phyloP scores from a whole-genome alignment of 495 filamentous ascomycete species.

The Xylaria intraflava region DNA sequence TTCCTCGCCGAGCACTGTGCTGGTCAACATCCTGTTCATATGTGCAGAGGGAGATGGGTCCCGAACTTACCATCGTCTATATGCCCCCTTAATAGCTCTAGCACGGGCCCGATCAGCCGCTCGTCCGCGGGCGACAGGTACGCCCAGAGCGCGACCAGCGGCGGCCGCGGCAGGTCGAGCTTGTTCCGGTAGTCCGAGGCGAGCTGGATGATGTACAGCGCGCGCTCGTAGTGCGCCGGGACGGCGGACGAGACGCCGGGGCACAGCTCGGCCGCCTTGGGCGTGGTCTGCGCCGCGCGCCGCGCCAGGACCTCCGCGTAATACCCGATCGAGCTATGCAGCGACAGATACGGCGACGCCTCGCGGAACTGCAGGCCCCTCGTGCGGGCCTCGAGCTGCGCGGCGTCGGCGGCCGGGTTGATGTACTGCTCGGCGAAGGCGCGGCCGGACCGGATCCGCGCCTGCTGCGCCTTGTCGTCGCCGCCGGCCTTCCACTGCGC shows the following conservation, averaged over 20 bases:
- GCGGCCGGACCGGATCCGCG: background rate
- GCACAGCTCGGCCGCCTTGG: background rate
- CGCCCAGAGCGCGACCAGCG: too few relatives aligned
- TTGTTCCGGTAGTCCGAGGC: too few relatives aligned
- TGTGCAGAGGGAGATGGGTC: too few relatives aligned
- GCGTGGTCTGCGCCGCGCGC: background rate
- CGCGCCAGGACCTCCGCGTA: background rate
- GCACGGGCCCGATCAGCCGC: too few relatives aligned
- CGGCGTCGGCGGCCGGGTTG: background rate
- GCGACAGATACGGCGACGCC: background rate
- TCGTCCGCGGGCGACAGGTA: too few relatives aligned
- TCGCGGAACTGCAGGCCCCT: background rate
- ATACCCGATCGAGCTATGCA: background rate
- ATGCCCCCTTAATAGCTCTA: too few relatives aligned
- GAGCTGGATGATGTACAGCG: background rate
- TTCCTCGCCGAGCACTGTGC: too few relatives aligned
- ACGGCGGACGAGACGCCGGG: background rate
- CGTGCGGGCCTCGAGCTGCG: background rate
- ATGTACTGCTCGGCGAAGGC: background rate
- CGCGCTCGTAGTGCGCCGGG: background rate
- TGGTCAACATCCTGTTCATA: too few relatives aligned
- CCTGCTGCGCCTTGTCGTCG: rapidly evolving
- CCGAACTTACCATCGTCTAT: too few relatives aligned
- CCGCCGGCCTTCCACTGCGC: background rate
- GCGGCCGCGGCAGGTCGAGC: too few relatives aligned